Evolutionary conservation across 31 red algal species (phyloP).

Genomic region (Endocladia muricata): DNA sequence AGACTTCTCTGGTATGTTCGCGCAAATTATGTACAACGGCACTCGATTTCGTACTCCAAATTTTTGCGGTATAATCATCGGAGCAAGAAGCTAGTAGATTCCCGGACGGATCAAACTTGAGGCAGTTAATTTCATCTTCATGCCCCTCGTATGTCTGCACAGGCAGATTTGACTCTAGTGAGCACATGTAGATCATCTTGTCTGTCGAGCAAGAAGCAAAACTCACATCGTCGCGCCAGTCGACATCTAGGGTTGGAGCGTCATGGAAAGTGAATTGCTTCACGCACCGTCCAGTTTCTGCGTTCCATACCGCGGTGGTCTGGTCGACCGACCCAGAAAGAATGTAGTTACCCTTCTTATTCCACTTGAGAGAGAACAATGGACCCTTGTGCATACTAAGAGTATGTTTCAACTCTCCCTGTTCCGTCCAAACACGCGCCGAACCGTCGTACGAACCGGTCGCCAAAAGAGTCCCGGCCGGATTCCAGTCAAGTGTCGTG

Average conservation of each 20-base stretch:
- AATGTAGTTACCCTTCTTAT: constrained; percentile 78
- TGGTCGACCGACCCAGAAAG: constrained; percentile 87
- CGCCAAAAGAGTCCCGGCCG: constrained; percentile 67
- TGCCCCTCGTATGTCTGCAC: constrained; percentile 78
- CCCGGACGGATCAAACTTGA: constrained; percentile 93
- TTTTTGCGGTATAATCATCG: constrained; percentile 93
- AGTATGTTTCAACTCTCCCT: constrained; percentile 64
- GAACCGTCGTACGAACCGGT: constrained; percentile 88
- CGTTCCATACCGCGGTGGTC: constrained; percentile 84
- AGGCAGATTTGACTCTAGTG: constrained; percentile 61
- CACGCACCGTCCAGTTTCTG: constrained; percentile 48
- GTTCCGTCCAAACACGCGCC: constrained; percentile 80
- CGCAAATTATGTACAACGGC: constrained; percentile 62
- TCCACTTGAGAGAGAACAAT: constrained; percentile 96
- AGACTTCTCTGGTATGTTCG: constrained; percentile 93
- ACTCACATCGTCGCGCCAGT: constrained; percentile 88
- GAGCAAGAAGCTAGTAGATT: constrained; percentile 88
- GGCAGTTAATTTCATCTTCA: constrained; percentile 90
- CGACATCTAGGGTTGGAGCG: constrained; percentile 83
- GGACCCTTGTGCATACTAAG: constrained; percentile 78
- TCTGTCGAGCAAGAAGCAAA: constrained; percentile 95
- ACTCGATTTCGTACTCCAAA: constrained; percentile 71
- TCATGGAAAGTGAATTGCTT: constrained; percentile 83
- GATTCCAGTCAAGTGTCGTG: constrained; percentile 91
- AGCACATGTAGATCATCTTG: constrained; percentile 88